Percentiles rank a stretch among this genome's conserved stretches.
Evolutionary conservation across 2,329 filamentous ascomycete species (phyloP).

Genomic region (Aspergillus sp.): DNA sequence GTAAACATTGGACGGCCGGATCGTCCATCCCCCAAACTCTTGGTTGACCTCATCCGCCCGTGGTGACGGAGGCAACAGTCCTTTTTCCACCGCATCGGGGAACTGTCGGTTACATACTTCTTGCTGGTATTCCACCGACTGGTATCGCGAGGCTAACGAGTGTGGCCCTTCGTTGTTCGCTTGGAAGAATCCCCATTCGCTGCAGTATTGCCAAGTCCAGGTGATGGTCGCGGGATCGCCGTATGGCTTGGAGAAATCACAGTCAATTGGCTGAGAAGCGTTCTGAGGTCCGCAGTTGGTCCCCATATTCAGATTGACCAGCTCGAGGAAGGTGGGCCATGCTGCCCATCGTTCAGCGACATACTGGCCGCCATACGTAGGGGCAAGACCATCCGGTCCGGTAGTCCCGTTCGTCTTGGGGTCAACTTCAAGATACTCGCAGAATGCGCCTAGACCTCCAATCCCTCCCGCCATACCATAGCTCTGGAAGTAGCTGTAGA

Average conservation of each 20-base stretch:
- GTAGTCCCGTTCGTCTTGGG: slow-evolving; percentile 38
- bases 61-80: slow-evolving; percentile 47
- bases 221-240: slow-evolving; percentile 42
- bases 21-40: slow-evolving; percentile 53
- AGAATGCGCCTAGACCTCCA: slow-evolving; percentile 45
- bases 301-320: slow-evolving; percentile 43
- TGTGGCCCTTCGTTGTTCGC: slow-evolving; percentile 51
- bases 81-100: slow-evolving; percentile 42
- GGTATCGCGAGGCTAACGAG: slow-evolving; percentile 51
- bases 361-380: slow-evolving; percentile 43
- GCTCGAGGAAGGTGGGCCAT: slow-evolving; percentile 40
- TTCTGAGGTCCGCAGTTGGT: slow-evolving; percentile 45
- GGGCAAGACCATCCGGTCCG: slow-evolving; percentile 45
- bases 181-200: slow-evolving; percentile 56
- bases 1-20: slow-evolving; percentile 55
- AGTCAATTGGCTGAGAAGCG: slow-evolving; percentile 29
- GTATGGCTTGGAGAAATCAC: slow-evolving; percentile 40
- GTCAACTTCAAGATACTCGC: slow-evolving; percentile 51
- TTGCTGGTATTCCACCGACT: slow-evolving; percentile 48
- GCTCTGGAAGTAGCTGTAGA: slow-evolving; percentile 48
- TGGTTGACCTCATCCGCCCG: slow-evolving; percentile 43
- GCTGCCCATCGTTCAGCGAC: slow-evolving; percentile 46
- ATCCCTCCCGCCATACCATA: slow-evolving; percentile 45
- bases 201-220: slow-evolving; percentile 58
- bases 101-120: slow-evolving; percentile 54